Conservation (phyloP, 441 rosid species). For the Dalechampia spathulata region DNA sequence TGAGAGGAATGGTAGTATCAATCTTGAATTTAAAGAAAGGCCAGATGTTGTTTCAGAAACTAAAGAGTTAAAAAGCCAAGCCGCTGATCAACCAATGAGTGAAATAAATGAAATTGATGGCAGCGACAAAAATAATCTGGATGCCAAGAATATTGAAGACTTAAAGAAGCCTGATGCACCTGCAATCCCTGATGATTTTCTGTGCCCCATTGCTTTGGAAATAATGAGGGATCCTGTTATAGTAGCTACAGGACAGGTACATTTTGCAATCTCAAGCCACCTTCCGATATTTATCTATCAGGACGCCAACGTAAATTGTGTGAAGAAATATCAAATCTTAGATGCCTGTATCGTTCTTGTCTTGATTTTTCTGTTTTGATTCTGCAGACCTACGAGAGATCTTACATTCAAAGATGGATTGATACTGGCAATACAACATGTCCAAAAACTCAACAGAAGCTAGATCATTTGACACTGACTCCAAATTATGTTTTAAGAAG, state of each 20-base stretch:
- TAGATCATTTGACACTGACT: slow-evolving; percentile 64
- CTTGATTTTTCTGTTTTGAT: slow-evolving; percentile 18
- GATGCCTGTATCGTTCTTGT: neutral
- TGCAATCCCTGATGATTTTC: slow-evolving; percentile 66
- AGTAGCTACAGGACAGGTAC: slow-evolving; percentile 93
- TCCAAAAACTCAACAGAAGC: slow-evolving; percentile 96
- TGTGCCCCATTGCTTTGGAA: slow-evolving; percentile 83
- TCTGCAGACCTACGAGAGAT: slow-evolving; percentile 93
- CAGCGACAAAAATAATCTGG: slow-evolving; percentile 27
- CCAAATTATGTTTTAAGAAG: slow-evolving; percentile 85
- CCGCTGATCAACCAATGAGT: slow-evolving; percentile 22
- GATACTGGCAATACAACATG: slow-evolving; percentile 79
- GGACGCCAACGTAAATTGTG: too few relatives aligned
- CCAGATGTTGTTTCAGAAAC: slow-evolving; percentile 24
- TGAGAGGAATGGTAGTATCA: slow-evolving; percentile 21
- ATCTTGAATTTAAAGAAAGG: slow-evolving; percentile 31
- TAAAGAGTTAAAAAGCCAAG: slow-evolving; percentile 11
- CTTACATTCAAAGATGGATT: slow-evolving; percentile 94
- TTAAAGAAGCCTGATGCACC: slow-evolving; percentile 46
- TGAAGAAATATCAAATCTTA: too few relatives aligned
- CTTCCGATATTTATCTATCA: neutral
- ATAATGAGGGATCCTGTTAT: slow-evolving; percentile 92
- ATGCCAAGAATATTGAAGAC: slow-evolving; percentile 40
- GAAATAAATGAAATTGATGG: slow-evolving; percentile 29
- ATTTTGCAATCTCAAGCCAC: neutral